Evolutionary conservation across 225 moss, liverwort and hornwort species (phyloP).

Genomic region (Polytrichum formosum): DNA sequence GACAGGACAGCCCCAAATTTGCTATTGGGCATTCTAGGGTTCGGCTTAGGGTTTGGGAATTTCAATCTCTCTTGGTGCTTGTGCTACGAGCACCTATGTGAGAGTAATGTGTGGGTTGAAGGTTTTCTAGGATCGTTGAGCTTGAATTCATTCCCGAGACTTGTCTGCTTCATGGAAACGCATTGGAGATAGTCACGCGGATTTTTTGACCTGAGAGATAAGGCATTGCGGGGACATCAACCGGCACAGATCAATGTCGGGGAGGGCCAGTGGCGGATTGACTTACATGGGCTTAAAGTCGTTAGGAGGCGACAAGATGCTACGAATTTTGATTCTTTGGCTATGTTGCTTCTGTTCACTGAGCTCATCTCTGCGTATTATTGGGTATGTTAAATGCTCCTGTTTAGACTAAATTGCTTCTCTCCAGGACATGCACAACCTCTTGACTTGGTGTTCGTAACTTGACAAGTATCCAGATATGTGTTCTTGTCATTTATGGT

Average conservation of each 20-base stretch:
- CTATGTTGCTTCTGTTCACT: slow-evolving; percentile 23
- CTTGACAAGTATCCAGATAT: slow-evolving; percentile 7
- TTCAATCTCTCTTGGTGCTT: not conserved
- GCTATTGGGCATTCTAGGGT: too few species aligned
- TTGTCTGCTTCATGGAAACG: not conserved
- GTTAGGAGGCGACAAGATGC: slow-evolving; percentile 13
- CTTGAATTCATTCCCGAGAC: not conserved
- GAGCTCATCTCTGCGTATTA: slow-evolving; percentile 28
- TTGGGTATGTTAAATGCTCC: slow-evolving; percentile 19
- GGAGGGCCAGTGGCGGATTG: not conserved
- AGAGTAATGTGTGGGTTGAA: not conserved
- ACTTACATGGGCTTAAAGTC: slow-evolving; percentile 20
- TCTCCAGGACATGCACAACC: not conserved
- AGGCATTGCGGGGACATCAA: not conserved
- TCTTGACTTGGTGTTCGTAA: not conserved
- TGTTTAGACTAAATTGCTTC: slow-evolving; percentile 3
- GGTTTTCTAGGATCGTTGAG: not conserved
- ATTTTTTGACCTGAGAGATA: not conserved
- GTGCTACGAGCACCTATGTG: not conserved
- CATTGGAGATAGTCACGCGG: not conserved
- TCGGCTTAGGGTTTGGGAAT: too few species aligned
- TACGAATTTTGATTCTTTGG: slow-evolving; percentile 15
- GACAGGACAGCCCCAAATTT: too few species aligned
- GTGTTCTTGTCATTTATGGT: not conserved
- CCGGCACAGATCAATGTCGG: not conserved